Evolutionary conservation across 1,284 basidiomycete genomes (phyloP), one percentile per base, ranked within the genome.

Genomic region (Xerocomus minutiporus): DNA sequence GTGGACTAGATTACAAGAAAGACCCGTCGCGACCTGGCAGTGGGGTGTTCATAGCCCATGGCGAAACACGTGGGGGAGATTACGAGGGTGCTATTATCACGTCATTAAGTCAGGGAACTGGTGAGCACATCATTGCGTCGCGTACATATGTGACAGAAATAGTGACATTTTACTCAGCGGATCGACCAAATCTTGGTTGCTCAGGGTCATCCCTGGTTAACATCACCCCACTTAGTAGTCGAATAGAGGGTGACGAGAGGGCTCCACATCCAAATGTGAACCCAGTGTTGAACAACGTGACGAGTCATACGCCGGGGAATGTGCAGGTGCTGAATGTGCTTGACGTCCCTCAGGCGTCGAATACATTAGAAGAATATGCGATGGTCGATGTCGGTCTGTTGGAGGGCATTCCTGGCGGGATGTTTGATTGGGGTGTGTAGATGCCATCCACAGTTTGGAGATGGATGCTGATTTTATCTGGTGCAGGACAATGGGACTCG

Each of bases 341-440:
- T 36, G 86, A 88, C 61, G 78, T 75, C 5, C 74, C 79, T 17
- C 78, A 78, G 55, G 74, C 75, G 50, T 73, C 74, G 38, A 75
- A 73, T 57, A 77, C 77, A 29, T 67, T 88, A 55, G 80, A 82
- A 54, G 81, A 85, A 52, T 77, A 80, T 61, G 79, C 82, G 29
- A 73, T 82, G 68, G 79, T 82, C n/a, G 88, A 93, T 67, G 79
- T 74, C 50, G 82, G 79, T 28, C 80, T 91, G 56, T 72, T 94
- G 63, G 88, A 91, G 60, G 86, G 86, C 1, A 80, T 93, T 45
- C 91, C 91, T 13, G 84, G 83, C n/a, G 80, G 81, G 25, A 91
- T 91, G 80, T 92, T 92, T 71, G 88, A 93, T 69, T 94, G 88
- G 88, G 80, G 87, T 88, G 59, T 64, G 83, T 77, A 20, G 40